phyloP scores from a whole-genome alignment of 345 rosid genomes.

The Euphorbia pulcherrima region DNA sequence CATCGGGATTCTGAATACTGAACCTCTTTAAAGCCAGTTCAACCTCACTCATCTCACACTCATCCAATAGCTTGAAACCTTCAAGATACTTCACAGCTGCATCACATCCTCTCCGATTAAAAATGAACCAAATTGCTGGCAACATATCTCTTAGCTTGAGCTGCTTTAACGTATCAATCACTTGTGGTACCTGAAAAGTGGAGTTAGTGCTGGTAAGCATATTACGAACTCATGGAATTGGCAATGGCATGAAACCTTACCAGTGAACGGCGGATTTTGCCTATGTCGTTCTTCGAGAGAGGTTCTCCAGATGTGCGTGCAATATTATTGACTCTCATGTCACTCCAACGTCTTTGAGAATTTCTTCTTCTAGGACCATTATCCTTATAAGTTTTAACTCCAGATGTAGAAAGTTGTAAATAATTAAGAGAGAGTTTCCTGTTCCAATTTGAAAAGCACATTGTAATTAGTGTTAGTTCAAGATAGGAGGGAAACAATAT shows the following conservation, averaged over 20 bases:
- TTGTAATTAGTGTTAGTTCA: conserved; percentile 7
- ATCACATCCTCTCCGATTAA: conserved; percentile 90
- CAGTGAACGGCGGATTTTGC: conserved; percentile 75
- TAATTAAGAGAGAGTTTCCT: conserved; percentile 85
- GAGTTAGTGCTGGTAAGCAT: conserved; percentile 13
- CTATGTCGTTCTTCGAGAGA: conserved; percentile 77
- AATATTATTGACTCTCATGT: conserved; percentile 28
- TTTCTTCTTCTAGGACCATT: conserved; percentile 61
- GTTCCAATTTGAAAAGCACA: conserved; percentile 32
- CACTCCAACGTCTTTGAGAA: conserved; percentile 49
- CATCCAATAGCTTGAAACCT: conserved; percentile 66
- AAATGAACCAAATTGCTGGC: conserved; percentile 96
- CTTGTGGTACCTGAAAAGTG: conserved; percentile 73
- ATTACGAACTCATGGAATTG: neutral
- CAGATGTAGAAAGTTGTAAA: conserved; percentile 61
- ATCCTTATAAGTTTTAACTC: conserved; percentile 48
- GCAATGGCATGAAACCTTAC: conserved; percentile 30
- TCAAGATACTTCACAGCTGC: conserved; percentile 89
- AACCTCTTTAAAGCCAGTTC: conserved; percentile 84
- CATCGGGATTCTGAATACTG: conserved; percentile 79
- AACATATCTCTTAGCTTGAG: conserved; percentile 73
- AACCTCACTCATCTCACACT: conserved; percentile 76
- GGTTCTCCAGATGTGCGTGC: conserved; percentile 43
- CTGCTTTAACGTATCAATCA: conserved; percentile 71
- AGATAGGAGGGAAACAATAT: neutral